Evolutionary conservation across 2,329 filamentous ascomycete genomes (phyloP), one percentile per base, ranked within the genome.

Genomic region (Cladorrhinum sp.): DNA sequence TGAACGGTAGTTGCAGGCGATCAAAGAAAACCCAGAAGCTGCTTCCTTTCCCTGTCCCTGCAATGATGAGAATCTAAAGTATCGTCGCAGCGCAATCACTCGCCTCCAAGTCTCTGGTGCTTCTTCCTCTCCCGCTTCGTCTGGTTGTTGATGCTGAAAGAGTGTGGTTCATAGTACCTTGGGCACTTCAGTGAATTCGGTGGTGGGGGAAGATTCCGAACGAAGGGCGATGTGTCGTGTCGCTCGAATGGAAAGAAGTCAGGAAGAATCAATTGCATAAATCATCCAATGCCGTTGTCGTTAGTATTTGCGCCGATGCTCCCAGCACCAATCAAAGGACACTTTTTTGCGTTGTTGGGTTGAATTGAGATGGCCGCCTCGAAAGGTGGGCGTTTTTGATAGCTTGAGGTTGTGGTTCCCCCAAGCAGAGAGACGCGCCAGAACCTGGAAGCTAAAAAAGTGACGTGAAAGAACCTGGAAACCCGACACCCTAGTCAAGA

Each of bases 391-490:
- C 36, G 36, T 42, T 28, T 53, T 24, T 30, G 26, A 28, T 14
- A 54, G 52, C 52, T 23, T 54, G 26, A 36, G 52, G 26, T 20
- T 20, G 51, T 53, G n/a, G 26, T 30, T 30, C 24, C 20, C 21
- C 20, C 16, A 55, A 36, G 21, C 52, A 39, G 26, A 36, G n/a
- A 57, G 53, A 57, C 54, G 54, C 54, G 54, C 54, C 54, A 26
- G 54, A 57, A 57, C 39, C 39, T 20, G 39, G 39, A 51, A 57
- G 54, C 54, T 57, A 36, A 46, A 46, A n/a, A 46, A 49, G 54
- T 57, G 54, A 57, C 54, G 54, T 57, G 54, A 57, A 57, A 57
- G 54, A n/a, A n/a, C n/a, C n/a, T n/a, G n/a, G n/a, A 30, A 57
- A 49, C 36, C 54, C n/a, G 39, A 36, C 54, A 57, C 54, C 54